Evolutionary conservation across 805 yeast species (phyloP), one percentile per base, ranked within the genome.

Genomic region (Kodamaea kaohsiungensis): DNA sequence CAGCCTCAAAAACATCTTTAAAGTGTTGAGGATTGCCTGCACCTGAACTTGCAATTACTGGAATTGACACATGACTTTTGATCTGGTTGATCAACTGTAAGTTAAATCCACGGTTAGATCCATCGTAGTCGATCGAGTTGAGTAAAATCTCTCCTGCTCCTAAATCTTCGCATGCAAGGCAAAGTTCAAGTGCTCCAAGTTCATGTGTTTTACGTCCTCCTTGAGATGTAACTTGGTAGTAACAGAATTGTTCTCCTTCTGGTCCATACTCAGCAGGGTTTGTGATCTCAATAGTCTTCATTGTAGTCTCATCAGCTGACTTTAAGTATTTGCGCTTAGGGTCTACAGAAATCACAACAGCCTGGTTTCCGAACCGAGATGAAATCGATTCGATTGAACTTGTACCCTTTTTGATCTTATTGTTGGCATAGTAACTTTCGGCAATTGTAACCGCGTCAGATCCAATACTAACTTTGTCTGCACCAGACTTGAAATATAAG

Each of bases 391-490:
- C 99, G 60, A 95, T 93, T 19, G 99, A 97, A 0, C 96, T 80
- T 1, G 74, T 78, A 0, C 99, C 99, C 46, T 82, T 79, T 46
- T 87, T 84, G 35, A 66, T 69, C 22, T 74, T 70, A 43, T 86
- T 87, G 48, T 76, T 76, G 0, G 77, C 80, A 69, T 88, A 89
- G 70, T 76, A 95, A 39, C 83, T 76, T 67, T 91, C 97, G 3
- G 98, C 98, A 33, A 96, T 96, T 49, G 73, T 69, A 1, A 95
- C 99, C 0, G 99, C 96, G 73, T 95, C 99, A 7, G 96, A 83
- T n/a, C 99, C 99, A 65, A 95, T 95, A 46, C 97, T 89, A 5
- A 95, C 96, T 68, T 95, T 95, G 71, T 95, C 99, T 13, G 99
- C 99, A 57, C 99, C 99, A 0, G 98, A 89, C 57, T 91, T 81